These are phyloP conservation scores for Rhodamnia argentea DNA, from an alignment of 345 rosid species.

Conservation along the genomic window DNA sequence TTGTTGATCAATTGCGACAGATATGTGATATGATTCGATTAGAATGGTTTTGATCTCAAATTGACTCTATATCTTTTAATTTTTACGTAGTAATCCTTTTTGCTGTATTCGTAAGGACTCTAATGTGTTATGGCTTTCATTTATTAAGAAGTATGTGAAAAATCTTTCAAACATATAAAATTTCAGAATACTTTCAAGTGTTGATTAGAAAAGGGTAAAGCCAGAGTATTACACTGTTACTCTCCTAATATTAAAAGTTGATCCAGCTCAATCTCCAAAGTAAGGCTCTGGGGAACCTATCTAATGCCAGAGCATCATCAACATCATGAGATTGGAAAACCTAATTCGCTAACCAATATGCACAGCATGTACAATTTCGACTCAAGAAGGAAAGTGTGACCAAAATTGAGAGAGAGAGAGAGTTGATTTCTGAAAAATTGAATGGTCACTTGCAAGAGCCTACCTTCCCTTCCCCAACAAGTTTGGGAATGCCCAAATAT, in stretches of 20 bases:
- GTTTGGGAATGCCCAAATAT: background rate
- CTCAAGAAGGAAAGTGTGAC: no score
- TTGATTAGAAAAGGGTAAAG: background rate
- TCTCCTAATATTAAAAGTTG: background rate
- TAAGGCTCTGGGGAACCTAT: accelerated
- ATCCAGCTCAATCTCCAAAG: background rate
- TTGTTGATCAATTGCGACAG: background rate
- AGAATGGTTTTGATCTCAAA: background rate
- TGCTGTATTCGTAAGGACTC: background rate
- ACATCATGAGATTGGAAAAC: background rate
- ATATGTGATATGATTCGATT: background rate
- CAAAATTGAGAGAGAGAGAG: no score
- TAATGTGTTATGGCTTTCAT: background rate
- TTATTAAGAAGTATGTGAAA: background rate
- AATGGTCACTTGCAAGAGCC: no score
- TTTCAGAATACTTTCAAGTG: background rate
- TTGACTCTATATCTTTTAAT: background rate
- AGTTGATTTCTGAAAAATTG: no score
- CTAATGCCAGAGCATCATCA: background rate
- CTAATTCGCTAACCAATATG: background rate
- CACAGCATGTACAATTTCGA: accelerated
- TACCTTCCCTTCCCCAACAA: no score
- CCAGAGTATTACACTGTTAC: accelerated
- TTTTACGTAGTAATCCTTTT: background rate
- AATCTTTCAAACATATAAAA: background rate